Base-by-base conservation (phyloP, 2,329 filamentous ascomycete species). In the Fusarium decemcellulare region DNA sequence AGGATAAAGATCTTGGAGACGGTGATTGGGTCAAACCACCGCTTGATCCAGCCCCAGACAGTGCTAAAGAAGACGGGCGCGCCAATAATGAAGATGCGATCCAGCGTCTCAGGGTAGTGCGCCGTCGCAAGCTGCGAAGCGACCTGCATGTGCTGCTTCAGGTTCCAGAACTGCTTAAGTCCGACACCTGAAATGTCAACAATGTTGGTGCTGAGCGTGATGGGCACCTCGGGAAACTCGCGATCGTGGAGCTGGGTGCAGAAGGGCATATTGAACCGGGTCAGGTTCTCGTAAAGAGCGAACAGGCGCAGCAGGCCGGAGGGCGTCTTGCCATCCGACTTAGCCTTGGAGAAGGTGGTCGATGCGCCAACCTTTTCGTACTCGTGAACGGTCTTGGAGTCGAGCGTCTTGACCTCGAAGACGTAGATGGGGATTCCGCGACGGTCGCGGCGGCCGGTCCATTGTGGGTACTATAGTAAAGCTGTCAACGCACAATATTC, bases 1-100 rank as follows among this genome's bases (percentile, higher is more conserved):
- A 98, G 88, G 73, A 98, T 96, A 80, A 97, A 97, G 79, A 98
- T 98, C 84, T 98, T 98, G 75, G 93, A 96, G 4, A 94, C 93
- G 36, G 95, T 98, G 67, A 94, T 94, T 8, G 95, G 95, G 82
- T 95, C 92, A 76, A 97, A 97, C 94, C 95, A 97, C 76, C 92
- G 91, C 86, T 97, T 97, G 81, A 97, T 88, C 94, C 94, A 97
- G 71, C 93, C 90, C 95, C 95, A 95, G 64, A 97, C 93, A 4
- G 94, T 97, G 52, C 92, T 92, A 84, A 97, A 97, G 86, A 97
- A 97, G 47, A 88, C 83, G 8, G 95, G 95, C 1, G 95, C 95
- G 65, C 95, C 95, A 68, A 98, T 94, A 75, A 98, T 92, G 67
- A 85, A 85, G 73, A 85, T 85, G 39, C 82, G 74, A 63, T 81